phyloP scores from a whole-genome alignment of 2,329 filamentous ascomycete species.

The Keithomyces neogunnii region DNA sequence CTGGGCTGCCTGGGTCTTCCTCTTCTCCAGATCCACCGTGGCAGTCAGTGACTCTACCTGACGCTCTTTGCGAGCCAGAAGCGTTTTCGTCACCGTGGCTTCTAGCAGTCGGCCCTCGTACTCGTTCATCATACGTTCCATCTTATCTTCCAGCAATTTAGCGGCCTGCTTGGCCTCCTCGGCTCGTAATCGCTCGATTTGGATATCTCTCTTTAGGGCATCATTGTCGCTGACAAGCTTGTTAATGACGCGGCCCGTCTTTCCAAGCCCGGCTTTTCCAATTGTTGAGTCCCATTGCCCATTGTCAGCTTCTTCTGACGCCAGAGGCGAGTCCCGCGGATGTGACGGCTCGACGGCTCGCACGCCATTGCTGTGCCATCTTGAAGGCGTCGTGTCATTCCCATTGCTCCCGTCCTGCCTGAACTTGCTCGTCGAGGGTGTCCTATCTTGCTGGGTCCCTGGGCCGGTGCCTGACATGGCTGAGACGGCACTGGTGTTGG shows the following conservation, averaged over 20 bases:
- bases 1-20: slow-evolving; percentile 50
- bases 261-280: slow-evolving; percentile 61
- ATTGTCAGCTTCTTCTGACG: slow-evolving; percentile 26
- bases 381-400: slow-evolving; percentile 16
- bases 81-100: slow-evolving; percentile 60
- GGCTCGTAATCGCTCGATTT: slow-evolving; percentile 54
- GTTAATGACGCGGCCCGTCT: slow-evolving; percentile 73
- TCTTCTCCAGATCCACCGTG: slow-evolving; percentile 55
- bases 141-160: slow-evolving; percentile 60
- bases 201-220: slow-evolving; percentile 62
- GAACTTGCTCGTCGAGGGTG: slow-evolving; percentile 25
- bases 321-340: slow-evolving; percentile 16
- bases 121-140: slow-evolving; percentile 58
- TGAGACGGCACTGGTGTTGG: slow-evolving; percentile 41
- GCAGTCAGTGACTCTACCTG: slow-evolving; percentile 62
- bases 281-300: slow-evolving; percentile 57
- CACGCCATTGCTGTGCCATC: slow-evolving; percentile 23
- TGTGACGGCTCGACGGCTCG: slow-evolving; percentile 22
- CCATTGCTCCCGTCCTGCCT: slow-evolving; percentile 19
- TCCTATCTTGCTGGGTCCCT: slow-evolving; percentile 24
- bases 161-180: slow-evolving; percentile 65
- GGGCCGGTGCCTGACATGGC: slow-evolving; percentile 28
- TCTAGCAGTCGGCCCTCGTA: slow-evolving; percentile 63
- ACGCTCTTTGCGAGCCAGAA: slow-evolving; percentile 64
- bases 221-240: slow-evolving; percentile 75